These are phyloP conservation scores for Mycena albidolilacea DNA, from an alignment of 768 basidiomycete species.

Conservation along the genomic window DNA sequence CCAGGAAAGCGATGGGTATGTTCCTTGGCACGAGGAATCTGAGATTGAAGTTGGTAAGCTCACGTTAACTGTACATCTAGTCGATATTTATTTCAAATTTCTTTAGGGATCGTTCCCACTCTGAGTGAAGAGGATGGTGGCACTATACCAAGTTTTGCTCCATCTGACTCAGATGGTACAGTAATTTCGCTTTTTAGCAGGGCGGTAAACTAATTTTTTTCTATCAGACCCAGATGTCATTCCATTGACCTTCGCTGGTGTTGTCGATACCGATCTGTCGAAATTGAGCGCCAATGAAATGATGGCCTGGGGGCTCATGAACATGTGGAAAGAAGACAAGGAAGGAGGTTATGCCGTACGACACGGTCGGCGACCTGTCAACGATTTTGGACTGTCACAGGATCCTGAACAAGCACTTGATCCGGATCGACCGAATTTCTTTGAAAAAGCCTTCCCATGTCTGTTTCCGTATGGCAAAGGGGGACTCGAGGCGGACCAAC, in stretches of 20 bases:
- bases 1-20: constrained; percentile 46
- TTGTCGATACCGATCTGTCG: constrained; percentile 46
- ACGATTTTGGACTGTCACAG: constrained; percentile 30
- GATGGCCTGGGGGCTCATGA: constrained; percentile 44
- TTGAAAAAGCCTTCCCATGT: constrained; percentile 21
- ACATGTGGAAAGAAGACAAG: constrained; percentile 34
- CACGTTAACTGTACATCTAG: not conserved
- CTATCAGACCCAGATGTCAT: constrained; percentile 41
- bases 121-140: too few relatives aligned
- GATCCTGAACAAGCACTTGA: constrained; percentile 22
- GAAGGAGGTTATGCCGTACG: constrained; percentile 46
- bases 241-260: constrained; percentile 46
- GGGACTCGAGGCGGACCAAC: not conserved
- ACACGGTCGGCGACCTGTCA: constrained; percentile 38
- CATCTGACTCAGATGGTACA: too few relatives aligned
- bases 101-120: too few relatives aligned
- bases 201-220: too few relatives aligned
- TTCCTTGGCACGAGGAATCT: constrained; percentile 34
- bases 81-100: constrained; percentile 36
- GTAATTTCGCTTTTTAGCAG: not conserved
- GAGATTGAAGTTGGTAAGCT: not conserved
- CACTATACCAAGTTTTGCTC: constrained; percentile 25
- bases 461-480: constrained; percentile 1
- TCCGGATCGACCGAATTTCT: constrained; percentile 37
- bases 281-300: constrained; percentile 40